Evolutionary conservation across 139 green algal species (phyloP), one percentile per base, ranked within the genome.

Genomic region (Pseudopediastrum boryanum): DNA sequence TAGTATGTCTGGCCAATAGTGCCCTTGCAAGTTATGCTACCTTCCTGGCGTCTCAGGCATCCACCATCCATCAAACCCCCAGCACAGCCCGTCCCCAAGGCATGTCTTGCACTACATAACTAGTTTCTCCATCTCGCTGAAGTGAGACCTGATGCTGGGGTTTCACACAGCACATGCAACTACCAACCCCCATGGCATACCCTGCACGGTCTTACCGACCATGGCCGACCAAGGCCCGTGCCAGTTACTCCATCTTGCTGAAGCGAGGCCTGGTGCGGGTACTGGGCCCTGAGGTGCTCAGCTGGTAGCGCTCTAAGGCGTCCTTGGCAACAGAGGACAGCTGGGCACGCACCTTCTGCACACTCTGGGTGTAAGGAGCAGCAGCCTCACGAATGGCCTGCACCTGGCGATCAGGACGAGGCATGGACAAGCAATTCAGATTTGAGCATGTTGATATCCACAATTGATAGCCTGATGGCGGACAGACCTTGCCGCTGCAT

Each of bases 311-410:
- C 43, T 33, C 12, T n/a, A 71, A 72, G 6, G 62, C 74, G 29
- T 81, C 74, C 31, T 67, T 48, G 9, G 63, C 59, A 25, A n/a
- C 74, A 16, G 38, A 35, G 3, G 44, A 31, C n/a, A 81, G 43
- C 3, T 63, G 61, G 23, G 9, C 31, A 36, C 62, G 38, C 43
- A 81, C 74, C 61, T 81, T 81, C 46, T 29, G 62, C 23, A 74
- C 74, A n/a, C 61, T 74, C 33, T 46, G n/a, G 23, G 62, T 81
- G 59, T 74, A 72, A 35, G 74, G 74, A 62, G 72, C 74, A 41
- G 74, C 74, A 31, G 56, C 64, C 36, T 21, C 73, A 48, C 74
- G 74, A 16, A 81, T 63, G 6, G 21, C 9, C 21, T 62, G 62
- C 41, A 81, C 46, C 46, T 78, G 71, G 41, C 54, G 54, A 12